Evolutionary conservation across 257 asterid genomes (phyloP), one percentile per base, ranked within the genome.

Genomic region (Solanum raphanifolium): DNA sequence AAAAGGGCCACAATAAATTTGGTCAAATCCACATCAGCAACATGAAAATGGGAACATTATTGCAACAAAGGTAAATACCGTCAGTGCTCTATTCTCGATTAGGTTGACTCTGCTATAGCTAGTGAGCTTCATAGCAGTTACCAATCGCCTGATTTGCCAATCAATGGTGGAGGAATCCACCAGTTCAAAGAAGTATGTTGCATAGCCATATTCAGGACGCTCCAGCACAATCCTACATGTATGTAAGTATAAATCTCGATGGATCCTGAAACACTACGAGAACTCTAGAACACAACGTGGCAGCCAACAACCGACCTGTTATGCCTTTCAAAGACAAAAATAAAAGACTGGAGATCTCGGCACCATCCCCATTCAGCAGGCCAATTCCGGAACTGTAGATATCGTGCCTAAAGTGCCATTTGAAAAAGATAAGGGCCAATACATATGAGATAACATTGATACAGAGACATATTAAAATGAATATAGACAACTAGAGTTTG

Each of bases 331-430:
- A 97, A 96, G 84, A 97, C 99, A 86, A 97, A 97, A 87, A 97
- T 94, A 91, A 97, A 97, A 29, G 99, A 94, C 90, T 93, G 98
- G 83, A 97, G 95, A 89, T 97, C 98, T 66, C 99, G 94, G 88
- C 98, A 95, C 99, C 99, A 97, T 60, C 99, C 99, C 99, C 99
- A 97, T 91, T 97, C 99, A 88, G 92, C 98, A 13, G 99, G 99
- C 99, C 98, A 96, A 36, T 93, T 91, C 62, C 98, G 92, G 86
- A 93, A 94, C 81, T 58, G 93, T 79, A 97, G 89, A 89, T 95
- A 94, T 27, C 93, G 93, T 69, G 99, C 98, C 99, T 97, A 75
- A 87, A 89, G 85, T 41, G 41, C 34, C 29, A 9, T 81, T 81
- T 29, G 83, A 87, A 84, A 87, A 6, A 85, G 60, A 87, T 12